These are phyloP conservation scores for Colletotrichum truncatum DNA, from an alignment of 2,329 filamentous ascomycete species.

Conservation along the genomic window DNA sequence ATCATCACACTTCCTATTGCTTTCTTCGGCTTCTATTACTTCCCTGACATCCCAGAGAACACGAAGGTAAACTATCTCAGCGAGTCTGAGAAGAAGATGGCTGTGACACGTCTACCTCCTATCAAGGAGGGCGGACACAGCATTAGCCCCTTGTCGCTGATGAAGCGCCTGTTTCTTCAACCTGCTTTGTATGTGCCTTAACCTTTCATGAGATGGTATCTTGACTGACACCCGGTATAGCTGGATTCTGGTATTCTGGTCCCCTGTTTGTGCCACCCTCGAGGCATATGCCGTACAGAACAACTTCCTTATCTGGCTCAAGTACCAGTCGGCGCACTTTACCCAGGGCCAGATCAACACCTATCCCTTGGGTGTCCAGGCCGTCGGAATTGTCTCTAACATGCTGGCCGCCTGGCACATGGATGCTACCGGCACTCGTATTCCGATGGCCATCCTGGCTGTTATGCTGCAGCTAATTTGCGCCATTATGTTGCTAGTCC, in stretches of 20 bases:
- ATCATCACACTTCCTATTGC: conserved; percentile 63
- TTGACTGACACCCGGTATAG: conserved; percentile 12
- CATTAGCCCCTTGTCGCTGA: conserved; percentile 32
- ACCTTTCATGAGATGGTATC: conserved; percentile 4
- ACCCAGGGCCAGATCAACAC: conserved; percentile 45
- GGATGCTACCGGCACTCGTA: conserved; percentile 44
- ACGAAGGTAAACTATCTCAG: conserved; percentile 44
- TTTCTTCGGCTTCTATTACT: conserved; percentile 57
- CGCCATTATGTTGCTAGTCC: conserved; percentile 43
- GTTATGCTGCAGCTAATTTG: conserved; percentile 43
- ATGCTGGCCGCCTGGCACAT: conserved; percentile 46
- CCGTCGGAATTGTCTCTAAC: conserved; percentile 41
- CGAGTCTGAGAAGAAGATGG: conserved; percentile 46
- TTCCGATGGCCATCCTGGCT: conserved; percentile 44
- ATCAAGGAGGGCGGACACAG: conserved; percentile 37
- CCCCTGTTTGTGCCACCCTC: conserved; percentile 43
- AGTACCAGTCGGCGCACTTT: conserved; percentile 34
- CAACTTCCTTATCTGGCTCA: conserved; percentile 41
- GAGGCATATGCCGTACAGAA: conserved; percentile 41
- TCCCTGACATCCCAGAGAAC: conserved; percentile 57
- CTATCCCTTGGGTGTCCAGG: conserved; percentile 47
- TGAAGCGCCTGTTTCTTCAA: conserved; percentile 33
- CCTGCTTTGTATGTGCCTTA: conserved; percentile 33
- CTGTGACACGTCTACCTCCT: conserved; percentile 44
- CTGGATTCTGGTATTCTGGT: conserved; percentile 43